Evolutionary conservation across 306 rosid genomes (phyloP), one percentile per base, ranked within the genome.

Genomic region (Urtica urens): DNA sequence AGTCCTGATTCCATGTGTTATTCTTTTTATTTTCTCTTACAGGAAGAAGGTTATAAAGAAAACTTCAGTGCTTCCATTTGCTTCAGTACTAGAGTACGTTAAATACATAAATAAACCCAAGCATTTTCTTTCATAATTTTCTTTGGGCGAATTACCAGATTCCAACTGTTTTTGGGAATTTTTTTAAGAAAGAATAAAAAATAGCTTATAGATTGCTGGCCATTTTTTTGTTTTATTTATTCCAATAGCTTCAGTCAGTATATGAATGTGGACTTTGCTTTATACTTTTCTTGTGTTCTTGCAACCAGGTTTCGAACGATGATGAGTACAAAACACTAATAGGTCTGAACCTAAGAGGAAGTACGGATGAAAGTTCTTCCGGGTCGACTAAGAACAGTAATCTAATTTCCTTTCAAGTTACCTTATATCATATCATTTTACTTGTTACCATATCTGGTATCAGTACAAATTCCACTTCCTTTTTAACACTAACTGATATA

Each of bases 31-130:
- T 60, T 44, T 44, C 23, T 9, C 26, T 10, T 44, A 7, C 54
- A 72, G 83, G 71, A 69, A 42, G 74, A 77, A 25, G 66, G 63
- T 23, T 13, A 62, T 63, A 62, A 31, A 37, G 79, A 65, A 27
- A 77, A 69, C 29, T 50, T 15, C 15, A 50, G 35, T 35, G 50
- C 37, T 22, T 34, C 63, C 20, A 58, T 41, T 51, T 41, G 10
- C 39, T 46, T 46, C 60, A 46, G 46, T 40, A 48, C 63, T 13
- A 54, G 50, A 52, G 82, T 76, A 64, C 42, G 81, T 50, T 16
- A 38, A 23, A 7, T 2, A 20, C 2, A 45, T 15, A n/a, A 28
- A 28, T 28, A 10, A 28, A 28, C 10, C 4, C 10, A 10, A 28
- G 33, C 33, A 4, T 28, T 10, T 28, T 28, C 33, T 28, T n/a